phyloP scores from a whole-genome alignment of 257 asterid genomes.

The Craterostigma plantagineum region DNA sequence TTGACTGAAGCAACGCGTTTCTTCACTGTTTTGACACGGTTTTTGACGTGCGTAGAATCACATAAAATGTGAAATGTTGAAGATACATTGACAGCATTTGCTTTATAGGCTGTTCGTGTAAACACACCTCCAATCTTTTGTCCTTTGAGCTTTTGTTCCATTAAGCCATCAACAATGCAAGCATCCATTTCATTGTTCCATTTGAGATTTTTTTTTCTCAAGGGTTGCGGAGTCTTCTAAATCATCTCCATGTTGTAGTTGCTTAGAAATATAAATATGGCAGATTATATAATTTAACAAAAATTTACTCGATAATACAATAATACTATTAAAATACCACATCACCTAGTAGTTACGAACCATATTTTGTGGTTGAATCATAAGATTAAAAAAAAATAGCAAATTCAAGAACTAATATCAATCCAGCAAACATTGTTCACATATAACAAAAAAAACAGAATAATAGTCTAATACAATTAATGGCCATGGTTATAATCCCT shows the following conservation, averaged over 20 bases:
- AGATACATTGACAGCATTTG: not conserved
- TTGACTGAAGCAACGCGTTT: too few species aligned
- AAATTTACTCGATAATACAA: not conserved
- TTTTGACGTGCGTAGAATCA: too few species aligned
- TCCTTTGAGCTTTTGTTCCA: not conserved
- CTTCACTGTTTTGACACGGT: too few species aligned
- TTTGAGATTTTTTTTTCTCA: conserved; percentile 1
- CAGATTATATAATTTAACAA: not conserved
- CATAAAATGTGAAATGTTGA: not conserved
- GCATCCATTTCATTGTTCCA: not conserved
- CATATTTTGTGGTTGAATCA: too few species aligned
- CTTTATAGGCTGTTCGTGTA: not conserved
- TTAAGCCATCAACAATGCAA: not conserved
- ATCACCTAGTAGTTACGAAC: too few species aligned
- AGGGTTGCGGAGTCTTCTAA: not conserved
- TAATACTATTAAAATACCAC: too few species aligned
- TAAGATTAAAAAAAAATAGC: too few species aligned
- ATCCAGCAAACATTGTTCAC: too few species aligned
- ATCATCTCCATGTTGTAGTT: not conserved
- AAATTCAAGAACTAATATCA: too few species aligned
- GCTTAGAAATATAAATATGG: not conserved
- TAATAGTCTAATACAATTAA: too few species aligned
- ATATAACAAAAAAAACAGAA: too few species aligned
- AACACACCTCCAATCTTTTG: not conserved
- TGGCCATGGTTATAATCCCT: too few species aligned